Evolutionary conservation across 192 early-diverging fungal species (phyloP).

Genomic region (Obelidium mucronatum): DNA sequence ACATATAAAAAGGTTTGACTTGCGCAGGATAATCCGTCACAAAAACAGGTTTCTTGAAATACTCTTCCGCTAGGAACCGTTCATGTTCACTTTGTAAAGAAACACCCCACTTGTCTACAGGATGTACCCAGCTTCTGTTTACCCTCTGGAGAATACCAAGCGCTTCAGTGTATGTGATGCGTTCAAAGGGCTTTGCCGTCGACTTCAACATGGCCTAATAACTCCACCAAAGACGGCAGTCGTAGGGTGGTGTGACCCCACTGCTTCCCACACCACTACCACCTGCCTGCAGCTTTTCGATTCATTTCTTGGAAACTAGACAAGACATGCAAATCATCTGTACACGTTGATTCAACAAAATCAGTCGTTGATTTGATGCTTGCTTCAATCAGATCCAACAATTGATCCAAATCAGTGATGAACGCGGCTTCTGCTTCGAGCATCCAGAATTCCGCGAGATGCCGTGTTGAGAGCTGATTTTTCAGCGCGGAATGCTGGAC

Average conservation of each 20-base stretch:
- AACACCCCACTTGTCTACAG: slow-evolving; percentile 72
- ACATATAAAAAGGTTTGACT: slow-evolving; percentile 92
- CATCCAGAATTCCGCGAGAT: slow-evolving; percentile 96
- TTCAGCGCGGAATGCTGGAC: slow-evolving; percentile 87
- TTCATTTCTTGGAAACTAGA: slow-evolving; percentile 16
- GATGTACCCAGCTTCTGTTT: slow-evolving; percentile 64
- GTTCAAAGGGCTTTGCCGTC: slow-evolving; percentile 61
- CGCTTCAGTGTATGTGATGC: slow-evolving; percentile 82
- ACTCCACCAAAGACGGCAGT: slow-evolving; percentile 40
- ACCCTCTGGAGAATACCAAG: slow-evolving; percentile 69
- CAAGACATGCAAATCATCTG: slow-evolving; percentile 66
- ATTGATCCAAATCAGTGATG: slow-evolving; percentile 61
- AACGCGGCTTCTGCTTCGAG: slow-evolving; percentile 87
- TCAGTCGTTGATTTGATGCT: slow-evolving; percentile 36
- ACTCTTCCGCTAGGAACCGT: slow-evolving; percentile 72
- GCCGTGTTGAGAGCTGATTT: slow-evolving; percentile 78
- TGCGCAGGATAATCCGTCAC: slow-evolving; percentile 84
- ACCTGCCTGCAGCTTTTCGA: neutral
- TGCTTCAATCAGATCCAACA: slow-evolving; percentile 76
- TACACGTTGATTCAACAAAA: neutral
- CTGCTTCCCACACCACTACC: neutral
- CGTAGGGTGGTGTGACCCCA: neutral
- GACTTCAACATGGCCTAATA: neutral
- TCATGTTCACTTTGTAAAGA: slow-evolving; percentile 88
- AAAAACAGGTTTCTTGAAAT: slow-evolving; percentile 81